Evolutionary conservation across 768 basidiomycete genomes (phyloP).

Genomic region (Butyriboletus loyo): DNA sequence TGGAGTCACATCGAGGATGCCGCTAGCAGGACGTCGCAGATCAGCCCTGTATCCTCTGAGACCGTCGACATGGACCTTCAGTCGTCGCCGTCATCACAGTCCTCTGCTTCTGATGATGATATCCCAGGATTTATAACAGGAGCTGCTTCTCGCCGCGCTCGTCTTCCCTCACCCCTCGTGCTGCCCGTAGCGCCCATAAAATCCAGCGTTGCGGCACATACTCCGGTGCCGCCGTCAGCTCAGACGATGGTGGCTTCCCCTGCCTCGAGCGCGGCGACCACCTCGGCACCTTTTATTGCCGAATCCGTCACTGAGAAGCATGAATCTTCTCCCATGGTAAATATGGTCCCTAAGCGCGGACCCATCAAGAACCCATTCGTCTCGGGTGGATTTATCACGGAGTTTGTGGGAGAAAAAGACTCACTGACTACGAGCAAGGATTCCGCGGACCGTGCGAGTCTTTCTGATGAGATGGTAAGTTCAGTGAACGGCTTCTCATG

Average conservation of each 20-base stretch:
- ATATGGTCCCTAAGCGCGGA: constrained; percentile 14
- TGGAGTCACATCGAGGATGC: constrained; percentile 25
- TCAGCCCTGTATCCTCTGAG: constrained; percentile 33
- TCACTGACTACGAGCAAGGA: constrained; percentile 21
- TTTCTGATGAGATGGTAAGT: constrained; percentile 18
- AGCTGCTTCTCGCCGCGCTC: constrained; percentile 25
- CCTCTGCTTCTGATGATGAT: constrained; percentile 24
- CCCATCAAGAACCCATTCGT: constrained; percentile 44
- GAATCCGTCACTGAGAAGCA: constrained; percentile 12
- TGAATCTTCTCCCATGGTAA: background rate
- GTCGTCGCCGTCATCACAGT: constrained; percentile 30
- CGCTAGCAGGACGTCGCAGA: constrained; percentile 25
- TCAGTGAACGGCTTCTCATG: background rate
- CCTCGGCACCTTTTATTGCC: constrained; percentile 3
- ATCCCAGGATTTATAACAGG: constrained; percentile 35
- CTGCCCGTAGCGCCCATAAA: constrained; percentile 17
- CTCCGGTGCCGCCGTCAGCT: constrained; percentile 11
- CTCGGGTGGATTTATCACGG: constrained; percentile 48
- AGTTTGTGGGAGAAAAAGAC: constrained; percentile 36
- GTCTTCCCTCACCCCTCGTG: constrained; percentile 24
- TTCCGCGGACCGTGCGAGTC: constrained; percentile 14
- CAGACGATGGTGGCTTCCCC: constrained; percentile 21
- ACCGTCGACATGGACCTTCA: constrained; percentile 35
- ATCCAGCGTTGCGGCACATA: constrained; percentile 5
- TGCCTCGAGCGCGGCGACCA: constrained; percentile 11